These are phyloP conservation scores for Quercus tomentella DNA, from an alignment of 331 rosid species.

Conservation along the genomic window DNA sequence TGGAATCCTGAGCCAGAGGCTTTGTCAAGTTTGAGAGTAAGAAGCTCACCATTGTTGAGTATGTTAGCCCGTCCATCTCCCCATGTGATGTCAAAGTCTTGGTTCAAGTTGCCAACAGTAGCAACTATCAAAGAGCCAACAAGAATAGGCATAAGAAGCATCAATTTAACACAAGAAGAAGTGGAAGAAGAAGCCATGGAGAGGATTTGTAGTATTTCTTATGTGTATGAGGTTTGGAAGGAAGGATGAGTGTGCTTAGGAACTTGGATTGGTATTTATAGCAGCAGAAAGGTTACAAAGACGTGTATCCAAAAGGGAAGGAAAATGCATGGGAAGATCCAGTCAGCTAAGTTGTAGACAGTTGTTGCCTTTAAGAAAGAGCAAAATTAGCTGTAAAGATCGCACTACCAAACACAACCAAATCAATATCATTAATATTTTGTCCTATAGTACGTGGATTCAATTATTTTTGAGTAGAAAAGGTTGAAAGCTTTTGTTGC, in stretches of 20 bases:
- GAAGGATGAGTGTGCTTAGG: background rate
- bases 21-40: conserved; percentile 4
- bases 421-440: too few relatives aligned
- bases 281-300: background rate
- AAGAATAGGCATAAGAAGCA: background rate
- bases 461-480: background rate
- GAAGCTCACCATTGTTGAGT: conserved; percentile 52
- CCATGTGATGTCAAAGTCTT: conserved; percentile 52
- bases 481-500: background rate
- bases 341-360: conserved; percentile 17
- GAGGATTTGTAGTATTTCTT: background rate
- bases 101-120: conserved; percentile 35
- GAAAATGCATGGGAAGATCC: conserved; percentile 15
- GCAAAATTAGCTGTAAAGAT: conserved; percentile 2
- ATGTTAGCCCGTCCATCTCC: conserved; percentile 65
- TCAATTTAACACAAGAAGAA: background rate
- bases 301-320: background rate
- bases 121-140: background rate
- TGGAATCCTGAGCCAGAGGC: too few relatives aligned
- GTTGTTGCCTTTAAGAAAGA: background rate
- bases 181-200: conserved; percentile 7
- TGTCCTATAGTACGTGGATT: background rate
- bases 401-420: background rate
- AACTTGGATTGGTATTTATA: conserved; percentile 13
- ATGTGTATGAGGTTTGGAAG: background rate